Conservation (phyloP, 306 rosid species). For the Gynostemma pentaphyllum region DNA sequence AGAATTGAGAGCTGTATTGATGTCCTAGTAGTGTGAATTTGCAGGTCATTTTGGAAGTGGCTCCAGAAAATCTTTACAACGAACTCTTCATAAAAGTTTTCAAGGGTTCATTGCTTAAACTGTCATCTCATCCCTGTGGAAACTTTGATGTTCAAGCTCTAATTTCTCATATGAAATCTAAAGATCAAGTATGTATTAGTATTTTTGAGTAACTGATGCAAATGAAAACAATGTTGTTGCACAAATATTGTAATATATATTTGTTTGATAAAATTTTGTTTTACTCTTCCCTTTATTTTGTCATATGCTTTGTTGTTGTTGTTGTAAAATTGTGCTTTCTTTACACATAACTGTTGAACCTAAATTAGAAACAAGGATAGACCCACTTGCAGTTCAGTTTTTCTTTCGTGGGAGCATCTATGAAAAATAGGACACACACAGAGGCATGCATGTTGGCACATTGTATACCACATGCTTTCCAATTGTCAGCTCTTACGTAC, state of each 20-base stretch:
- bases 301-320: no score
- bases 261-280: no score
- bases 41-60: slow-evolving; percentile 91
- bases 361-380: no score
- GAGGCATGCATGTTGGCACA: neutral
- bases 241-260: no score
- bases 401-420: neutral
- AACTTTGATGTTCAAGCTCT: slow-evolving; percentile 88
- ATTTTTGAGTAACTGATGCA: neutral
- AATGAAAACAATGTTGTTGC: no score
- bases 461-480: neutral
- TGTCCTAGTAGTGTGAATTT: slow-evolving; percentile 12
- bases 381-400: neutral
- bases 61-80: slow-evolving; percentile 62
- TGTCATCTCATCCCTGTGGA: slow-evolving; percentile 77
- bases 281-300: no score
- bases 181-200: slow-evolving; percentile 41
- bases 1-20: neutral
- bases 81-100: slow-evolving; percentile 56
- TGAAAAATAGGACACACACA: neutral
- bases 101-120: slow-evolving; percentile 54
- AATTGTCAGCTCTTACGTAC: neutral
- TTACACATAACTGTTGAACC: no score
- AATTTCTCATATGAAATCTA: slow-evolving; percentile 47
- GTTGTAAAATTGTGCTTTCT: no score